These are phyloP conservation scores for Neurospora discreta DNA, from an alignment of 495 filamentous ascomycete species.

Conservation along the genomic window DNA sequence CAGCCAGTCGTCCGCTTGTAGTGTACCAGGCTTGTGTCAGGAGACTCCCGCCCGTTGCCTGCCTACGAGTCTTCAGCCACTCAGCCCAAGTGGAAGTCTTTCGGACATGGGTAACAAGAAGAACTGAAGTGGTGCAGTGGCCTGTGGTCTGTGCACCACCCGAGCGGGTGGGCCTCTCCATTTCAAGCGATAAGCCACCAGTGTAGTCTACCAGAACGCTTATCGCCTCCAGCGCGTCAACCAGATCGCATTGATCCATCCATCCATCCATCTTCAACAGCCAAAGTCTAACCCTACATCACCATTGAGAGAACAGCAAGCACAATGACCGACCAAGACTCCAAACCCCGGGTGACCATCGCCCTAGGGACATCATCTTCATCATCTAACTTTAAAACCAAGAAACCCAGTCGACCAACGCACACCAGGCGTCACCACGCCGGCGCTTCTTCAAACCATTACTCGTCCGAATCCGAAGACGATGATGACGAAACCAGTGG, in stretches of 20 bases:
- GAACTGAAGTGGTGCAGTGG: too few relatives aligned
- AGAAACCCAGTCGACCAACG: background rate
- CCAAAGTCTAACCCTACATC: background rate
- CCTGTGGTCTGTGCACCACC: background rate
- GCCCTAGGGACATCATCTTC: background rate
- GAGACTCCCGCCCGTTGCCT: background rate
- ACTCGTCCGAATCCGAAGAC: conserved; percentile 6
- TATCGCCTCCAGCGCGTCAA: background rate
- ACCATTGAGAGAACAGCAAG: background rate
- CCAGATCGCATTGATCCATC: background rate
- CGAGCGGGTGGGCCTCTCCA: background rate
- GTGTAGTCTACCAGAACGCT: background rate
- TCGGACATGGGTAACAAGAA: too few relatives aligned
- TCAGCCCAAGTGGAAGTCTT: too few relatives aligned
- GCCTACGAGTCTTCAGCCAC: background rate
- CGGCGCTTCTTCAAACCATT: background rate
- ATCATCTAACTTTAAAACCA: background rate
- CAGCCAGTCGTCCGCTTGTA: background rate
- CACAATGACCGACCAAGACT: background rate
- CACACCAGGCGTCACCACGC: background rate
- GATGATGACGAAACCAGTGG: background rate
- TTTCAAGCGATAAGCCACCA: background rate
- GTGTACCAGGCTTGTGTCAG: background rate
- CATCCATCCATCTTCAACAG: background rate
- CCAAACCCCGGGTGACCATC: conserved; percentile 3